These are phyloP conservation scores for Colletotrichum sojae DNA, from an alignment of 2,329 filamentous ascomycete species.

Conservation along the genomic window DNA sequence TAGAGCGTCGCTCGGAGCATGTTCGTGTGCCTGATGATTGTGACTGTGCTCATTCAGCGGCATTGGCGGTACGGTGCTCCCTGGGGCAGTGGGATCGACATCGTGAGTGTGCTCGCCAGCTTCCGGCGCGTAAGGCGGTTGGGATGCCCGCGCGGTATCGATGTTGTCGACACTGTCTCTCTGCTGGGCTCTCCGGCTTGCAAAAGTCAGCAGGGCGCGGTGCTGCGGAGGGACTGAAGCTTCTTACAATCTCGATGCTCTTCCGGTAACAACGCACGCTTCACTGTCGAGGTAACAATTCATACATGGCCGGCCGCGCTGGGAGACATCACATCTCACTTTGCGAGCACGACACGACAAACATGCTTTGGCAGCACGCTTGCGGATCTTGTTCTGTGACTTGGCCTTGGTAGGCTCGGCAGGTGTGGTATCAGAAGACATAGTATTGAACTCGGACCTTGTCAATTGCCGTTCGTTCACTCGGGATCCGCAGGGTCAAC, in stretches of 20 bases:
- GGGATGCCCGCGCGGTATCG: conserved; percentile 47
- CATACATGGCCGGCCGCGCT: conserved; percentile 64
- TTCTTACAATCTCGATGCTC: conserved; percentile 57
- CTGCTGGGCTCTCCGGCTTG: conserved; percentile 48
- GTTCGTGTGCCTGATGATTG: background rate
- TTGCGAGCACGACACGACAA: conserved; percentile 66
- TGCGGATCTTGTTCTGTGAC: conserved; percentile 54
- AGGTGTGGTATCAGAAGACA: conserved; percentile 42
- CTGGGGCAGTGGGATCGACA: conserved; percentile 48
- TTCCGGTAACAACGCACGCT: conserved; percentile 56
- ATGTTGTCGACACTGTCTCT: conserved; percentile 46
- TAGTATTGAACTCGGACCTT: conserved; percentile 13
- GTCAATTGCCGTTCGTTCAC: background rate
- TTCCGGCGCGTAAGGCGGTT: conserved; percentile 48
- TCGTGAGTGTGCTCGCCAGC: conserved; percentile 45
- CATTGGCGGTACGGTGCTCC: conserved; percentile 45
- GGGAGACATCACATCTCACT: conserved; percentile 65
- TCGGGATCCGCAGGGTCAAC: background rate
- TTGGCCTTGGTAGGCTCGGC: conserved; percentile 48
- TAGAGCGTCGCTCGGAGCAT: background rate
- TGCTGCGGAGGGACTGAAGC: background rate
- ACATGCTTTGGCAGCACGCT: conserved; percentile 65
- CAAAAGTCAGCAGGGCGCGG: background rate
- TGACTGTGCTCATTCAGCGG: conserved; percentile 8
- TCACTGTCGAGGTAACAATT: conserved; percentile 67